phyloP scores from a whole-genome alignment of 257 asterid genomes.

The Paraleonurus japonicus region DNA sequence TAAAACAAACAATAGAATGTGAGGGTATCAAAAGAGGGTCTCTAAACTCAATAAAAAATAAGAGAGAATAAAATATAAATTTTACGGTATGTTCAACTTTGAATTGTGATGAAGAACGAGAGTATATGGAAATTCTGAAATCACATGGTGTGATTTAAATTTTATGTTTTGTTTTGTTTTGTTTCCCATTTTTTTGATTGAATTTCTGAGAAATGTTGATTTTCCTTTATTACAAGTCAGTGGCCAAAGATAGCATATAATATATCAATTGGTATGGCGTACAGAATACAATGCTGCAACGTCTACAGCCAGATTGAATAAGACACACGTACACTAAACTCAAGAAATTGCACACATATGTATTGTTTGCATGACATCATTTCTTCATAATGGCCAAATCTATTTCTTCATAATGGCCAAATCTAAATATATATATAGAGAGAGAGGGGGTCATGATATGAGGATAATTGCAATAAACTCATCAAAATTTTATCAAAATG shows the following conservation, averaged over 20 bases:
- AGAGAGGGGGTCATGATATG: too few relatives aligned
- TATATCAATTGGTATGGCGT: constrained; percentile 11
- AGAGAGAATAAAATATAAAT: not conserved
- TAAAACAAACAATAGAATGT: not conserved
- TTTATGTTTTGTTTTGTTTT: not conserved
- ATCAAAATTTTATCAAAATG: too few relatives aligned
- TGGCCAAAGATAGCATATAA: constrained; percentile 13
- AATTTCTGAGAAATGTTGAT: not conserved
- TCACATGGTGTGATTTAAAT: not conserved
- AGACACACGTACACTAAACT: constrained; percentile 46
- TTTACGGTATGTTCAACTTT: not conserved
- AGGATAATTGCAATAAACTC: too few relatives aligned
- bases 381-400: constrained; percentile 26
- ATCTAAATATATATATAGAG: too few relatives aligned
- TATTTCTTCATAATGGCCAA: too few relatives aligned
- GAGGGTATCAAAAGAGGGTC: not conserved
- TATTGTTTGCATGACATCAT: constrained; percentile 14
- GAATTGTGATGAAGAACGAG: not conserved
- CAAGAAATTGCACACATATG: constrained; percentile 29
- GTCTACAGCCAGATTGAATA: constrained; percentile 28
- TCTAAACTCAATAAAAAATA: not conserved
- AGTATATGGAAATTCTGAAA: not conserved
- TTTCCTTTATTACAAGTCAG: not conserved
- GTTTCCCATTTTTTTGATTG: not conserved
- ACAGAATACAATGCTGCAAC: constrained; percentile 20